Evolutionary conservation across 1,139 yeast genomes (phyloP).

Genomic region (Yamadazyma aaseri): DNA sequence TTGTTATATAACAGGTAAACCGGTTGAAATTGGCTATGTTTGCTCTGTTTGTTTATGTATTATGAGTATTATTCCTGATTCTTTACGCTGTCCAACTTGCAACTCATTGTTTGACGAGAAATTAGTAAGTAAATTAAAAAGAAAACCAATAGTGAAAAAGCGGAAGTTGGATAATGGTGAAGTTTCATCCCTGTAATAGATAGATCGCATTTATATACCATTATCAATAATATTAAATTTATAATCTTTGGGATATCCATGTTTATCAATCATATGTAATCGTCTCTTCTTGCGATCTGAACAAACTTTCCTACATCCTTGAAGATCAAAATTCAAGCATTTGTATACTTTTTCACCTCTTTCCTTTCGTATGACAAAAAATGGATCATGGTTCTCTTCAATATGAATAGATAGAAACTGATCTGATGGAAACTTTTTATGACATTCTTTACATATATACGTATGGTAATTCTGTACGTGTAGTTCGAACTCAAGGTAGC

Average conservation of each 20-base stretch:
- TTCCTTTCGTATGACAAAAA: slow-evolving; percentile 33
- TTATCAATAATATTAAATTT: slow-evolving; percentile 37
- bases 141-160: slow-evolving; percentile 54
- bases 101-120: slow-evolving; percentile 52
- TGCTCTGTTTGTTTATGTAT: slow-evolving; percentile 93
- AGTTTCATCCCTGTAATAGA: not conserved
- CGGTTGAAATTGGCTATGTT: slow-evolving; percentile 91
- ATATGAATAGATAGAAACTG: slow-evolving; percentile 45
- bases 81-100: slow-evolving; percentile 58
- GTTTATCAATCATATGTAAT: slow-evolving; percentile 48
- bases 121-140: slow-evolving; percentile 38
- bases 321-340: slow-evolving; percentile 32
- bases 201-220: slow-evolving; percentile 17
- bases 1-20: slow-evolving; percentile 83
- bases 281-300: slow-evolving; percentile 36
- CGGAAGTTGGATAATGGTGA: slow-evolving; percentile 26
- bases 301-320: slow-evolving; percentile 34
- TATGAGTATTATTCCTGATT: slow-evolving; percentile 58
- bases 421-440: slow-evolving; percentile 39
- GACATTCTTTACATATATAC: slow-evolving; percentile 43
- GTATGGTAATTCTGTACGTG: slow-evolving; percentile 26
- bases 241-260: slow-evolving; percentile 47
- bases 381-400: slow-evolving; percentile 54
- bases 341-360: slow-evolving; percentile 37
- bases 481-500: slow-evolving; percentile 25